These are phyloP conservation scores for Annulohypoxylon maeteangense DNA, from an alignment of 495 filamentous ascomycete species.

Conservation along the genomic window DNA sequence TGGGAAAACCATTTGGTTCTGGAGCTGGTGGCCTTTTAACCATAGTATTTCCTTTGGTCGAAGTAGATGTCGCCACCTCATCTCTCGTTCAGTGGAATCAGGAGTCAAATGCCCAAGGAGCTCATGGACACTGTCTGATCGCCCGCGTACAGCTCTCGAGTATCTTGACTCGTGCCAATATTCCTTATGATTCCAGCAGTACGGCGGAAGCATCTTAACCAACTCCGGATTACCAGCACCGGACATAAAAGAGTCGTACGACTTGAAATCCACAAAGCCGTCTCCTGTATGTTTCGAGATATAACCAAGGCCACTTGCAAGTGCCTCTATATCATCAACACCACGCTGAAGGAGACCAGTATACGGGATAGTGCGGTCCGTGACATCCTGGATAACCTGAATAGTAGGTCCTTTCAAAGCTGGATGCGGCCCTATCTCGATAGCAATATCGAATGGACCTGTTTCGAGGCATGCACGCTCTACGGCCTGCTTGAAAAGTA, in stretches of 20 bases:
- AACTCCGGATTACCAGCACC: not conserved
- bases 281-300: conserved; percentile 42
- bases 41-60: conserved; percentile 54
- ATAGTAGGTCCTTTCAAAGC: conserved; percentile 55
- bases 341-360: conserved; percentile 34
- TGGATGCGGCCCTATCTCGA: conserved; percentile 67
- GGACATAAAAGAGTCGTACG: conserved; percentile 13
- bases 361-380: conserved; percentile 36
- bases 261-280: conserved; percentile 25
- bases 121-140: conserved; percentile 46
- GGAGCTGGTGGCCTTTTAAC: conserved; percentile 56
- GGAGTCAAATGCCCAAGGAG: conserved; percentile 53
- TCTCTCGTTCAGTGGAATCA: conserved; percentile 46
- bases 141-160: conserved; percentile 38
- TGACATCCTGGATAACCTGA: conserved; percentile 40
- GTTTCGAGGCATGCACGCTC: not conserved
- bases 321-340: conserved; percentile 37
- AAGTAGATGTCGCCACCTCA: conserved; percentile 59
- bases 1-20: conserved; percentile 61
- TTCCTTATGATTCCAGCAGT: conserved; percentile 60
- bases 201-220: conserved; percentile 57
- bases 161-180: conserved; percentile 61
- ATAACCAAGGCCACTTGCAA: conserved; percentile 47
- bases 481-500: conserved; percentile 62
- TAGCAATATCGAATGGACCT: conserved; percentile 37